Conservation (phyloP, 768 basidiomycete species). For the Hebeloma cylindrosporum region DNA sequence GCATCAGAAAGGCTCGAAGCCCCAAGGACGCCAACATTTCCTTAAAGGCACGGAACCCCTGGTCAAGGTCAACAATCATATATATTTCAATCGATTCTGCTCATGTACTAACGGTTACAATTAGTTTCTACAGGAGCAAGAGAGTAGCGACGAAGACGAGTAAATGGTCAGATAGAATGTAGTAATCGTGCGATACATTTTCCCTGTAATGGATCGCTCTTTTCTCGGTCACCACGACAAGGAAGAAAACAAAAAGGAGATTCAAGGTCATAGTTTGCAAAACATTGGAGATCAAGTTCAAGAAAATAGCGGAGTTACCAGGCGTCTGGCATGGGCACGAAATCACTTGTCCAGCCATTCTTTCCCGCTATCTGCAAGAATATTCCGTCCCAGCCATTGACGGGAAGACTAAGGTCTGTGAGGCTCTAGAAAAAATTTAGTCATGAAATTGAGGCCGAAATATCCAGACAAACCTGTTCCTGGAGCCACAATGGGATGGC, state of each 20-base stretch:
- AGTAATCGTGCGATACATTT: constrained; percentile 9
- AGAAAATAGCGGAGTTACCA: constrained; percentile 50
- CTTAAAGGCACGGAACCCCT: constrained; percentile 83
- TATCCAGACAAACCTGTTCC: constrained; percentile 64
- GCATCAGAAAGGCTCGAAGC: constrained; percentile 95
- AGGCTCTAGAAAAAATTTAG: constrained; percentile 57
- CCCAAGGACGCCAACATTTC: constrained; percentile 95
- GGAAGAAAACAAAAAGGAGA: constrained; percentile 4
- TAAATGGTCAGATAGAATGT: constrained; percentile 15
- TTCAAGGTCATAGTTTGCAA: constrained; percentile 7
- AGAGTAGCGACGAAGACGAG: constrained; percentile 71
- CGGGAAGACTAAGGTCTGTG: constrained; percentile 87
- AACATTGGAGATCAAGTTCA: not conserved
- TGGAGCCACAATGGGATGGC: constrained; percentile 91
- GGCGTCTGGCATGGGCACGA: constrained; percentile 77
- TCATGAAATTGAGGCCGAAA: not conserved
- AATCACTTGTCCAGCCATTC: constrained; percentile 78
- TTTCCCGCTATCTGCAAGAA: constrained; percentile 74
- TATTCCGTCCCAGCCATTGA: constrained; percentile 88
- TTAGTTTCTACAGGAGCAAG: constrained; percentile 92
- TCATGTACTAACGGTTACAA: constrained; percentile 8
- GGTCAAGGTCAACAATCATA: constrained; percentile 66
- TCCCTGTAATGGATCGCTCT: constrained; percentile 17
- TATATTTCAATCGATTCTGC: constrained; percentile 1
- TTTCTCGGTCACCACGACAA: constrained; percentile 13